These are phyloP conservation scores for Chlorella vulgaris DNA, from an alignment of 139 green algal genomes.

Conservation along the genomic window DNA sequence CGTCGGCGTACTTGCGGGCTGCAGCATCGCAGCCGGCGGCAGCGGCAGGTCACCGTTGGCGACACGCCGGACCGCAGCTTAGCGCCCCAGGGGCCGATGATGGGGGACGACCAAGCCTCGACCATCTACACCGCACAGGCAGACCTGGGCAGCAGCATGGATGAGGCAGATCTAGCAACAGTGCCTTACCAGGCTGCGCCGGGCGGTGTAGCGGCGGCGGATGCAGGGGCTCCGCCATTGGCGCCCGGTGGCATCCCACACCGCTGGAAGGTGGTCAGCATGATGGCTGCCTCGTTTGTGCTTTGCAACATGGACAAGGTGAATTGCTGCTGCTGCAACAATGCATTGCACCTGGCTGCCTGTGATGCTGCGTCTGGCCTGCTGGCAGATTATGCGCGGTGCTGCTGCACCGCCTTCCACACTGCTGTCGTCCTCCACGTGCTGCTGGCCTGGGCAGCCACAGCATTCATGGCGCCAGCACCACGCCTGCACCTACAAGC, in stretches of 20 bases:
- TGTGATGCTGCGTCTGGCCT: too few relatives aligned
- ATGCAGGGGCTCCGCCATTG: too few relatives aligned
- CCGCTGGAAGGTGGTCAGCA: slow-evolving; percentile 61
- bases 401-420: too few relatives aligned
- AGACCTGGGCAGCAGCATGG: slow-evolving; percentile 20
- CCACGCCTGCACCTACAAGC: too few relatives aligned
- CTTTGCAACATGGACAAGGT: slow-evolving; percentile 99
- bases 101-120: slow-evolving; percentile 47
- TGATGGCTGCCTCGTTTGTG: slow-evolving; percentile 82
- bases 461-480: too few relatives aligned
- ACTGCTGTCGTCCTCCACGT: not conserved
- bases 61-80: not conserved
- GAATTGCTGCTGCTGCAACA: too few relatives aligned
- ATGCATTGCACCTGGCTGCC: too few relatives aligned
- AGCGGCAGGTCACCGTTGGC: not conserved
- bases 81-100: slow-evolving; percentile 34
- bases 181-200: not conserved
- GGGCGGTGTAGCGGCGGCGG: not conserved
- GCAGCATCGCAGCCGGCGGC: not conserved
- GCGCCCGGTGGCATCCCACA: slow-evolving; percentile 52
- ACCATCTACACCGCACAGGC: slow-evolving; percentile 44
- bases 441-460: not conserved
- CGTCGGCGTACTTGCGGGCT: not conserved
- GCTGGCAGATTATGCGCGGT: too few relatives aligned
- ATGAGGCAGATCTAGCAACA: slow-evolving; percentile 30